Conservation (phyloP, 345 rosid genomes). For the Carallia pectinifolia region DNA sequence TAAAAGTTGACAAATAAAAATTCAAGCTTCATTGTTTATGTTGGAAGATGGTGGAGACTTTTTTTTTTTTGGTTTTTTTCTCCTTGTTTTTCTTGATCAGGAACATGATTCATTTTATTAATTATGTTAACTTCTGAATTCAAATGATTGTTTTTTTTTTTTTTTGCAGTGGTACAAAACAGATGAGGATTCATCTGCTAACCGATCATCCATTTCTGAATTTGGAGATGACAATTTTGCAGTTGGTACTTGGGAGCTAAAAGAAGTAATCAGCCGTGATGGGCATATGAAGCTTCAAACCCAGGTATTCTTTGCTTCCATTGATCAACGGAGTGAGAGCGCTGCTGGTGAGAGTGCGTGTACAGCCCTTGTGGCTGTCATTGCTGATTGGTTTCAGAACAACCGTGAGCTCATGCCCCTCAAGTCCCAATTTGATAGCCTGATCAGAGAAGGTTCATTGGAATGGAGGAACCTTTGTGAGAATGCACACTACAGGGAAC, state of each 20-base stretch:
- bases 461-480: conserved; percentile 95
- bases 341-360: conserved; percentile 99
- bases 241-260: conserved; percentile 83
- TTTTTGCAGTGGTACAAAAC: conserved; percentile 64
- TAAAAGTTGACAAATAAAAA: neutral
- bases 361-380: conserved; percentile 90
- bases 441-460: conserved; percentile 88
- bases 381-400: conserved; percentile 87
- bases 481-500: conserved; percentile 62
- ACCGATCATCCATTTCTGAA: conserved; percentile 65
- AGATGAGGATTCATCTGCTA: conserved; percentile 62
- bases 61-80: neutral
- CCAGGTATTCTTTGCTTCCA: conserved; percentile 79
- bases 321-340: conserved; percentile 87
- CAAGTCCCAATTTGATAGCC: conserved; percentile 84
- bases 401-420: conserved; percentile 78
- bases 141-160: neutral
- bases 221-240: conserved; percentile 94
- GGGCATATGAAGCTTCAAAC: conserved; percentile 82
- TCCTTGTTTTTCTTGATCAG: neutral
- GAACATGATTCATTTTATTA: neutral
- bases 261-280: conserved; percentile 80
- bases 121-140: conserved; percentile 3
- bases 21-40: neutral
- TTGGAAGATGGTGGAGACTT: neutral